Evolutionary conservation across 176 grass and related monocot genomes (phyloP).

Genomic region (Ampelocalamus luodianensis): DNA sequence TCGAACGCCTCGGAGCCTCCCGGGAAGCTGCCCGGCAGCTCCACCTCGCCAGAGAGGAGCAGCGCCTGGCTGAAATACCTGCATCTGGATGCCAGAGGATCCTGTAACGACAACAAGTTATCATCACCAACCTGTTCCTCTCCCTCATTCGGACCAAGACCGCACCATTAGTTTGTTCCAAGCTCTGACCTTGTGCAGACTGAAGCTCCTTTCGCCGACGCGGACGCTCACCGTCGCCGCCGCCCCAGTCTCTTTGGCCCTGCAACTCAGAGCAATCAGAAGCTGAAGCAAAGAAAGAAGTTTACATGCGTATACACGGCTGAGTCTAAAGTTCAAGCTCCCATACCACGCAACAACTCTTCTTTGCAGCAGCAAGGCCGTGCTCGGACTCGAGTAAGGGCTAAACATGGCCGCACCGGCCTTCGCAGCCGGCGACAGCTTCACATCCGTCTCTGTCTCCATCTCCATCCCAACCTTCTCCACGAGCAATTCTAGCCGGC

Average conservation of each 20-base stretch:
- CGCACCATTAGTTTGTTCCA: background rate
- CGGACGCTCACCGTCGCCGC: slow-evolving; percentile 60
- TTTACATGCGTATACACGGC: background rate
- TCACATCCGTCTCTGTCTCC: slow-evolving; percentile 46
- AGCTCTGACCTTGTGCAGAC: slow-evolving; percentile 71
- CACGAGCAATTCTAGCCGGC: background rate
- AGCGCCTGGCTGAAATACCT: slow-evolving; percentile 59
- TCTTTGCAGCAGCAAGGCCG: slow-evolving; percentile 63
- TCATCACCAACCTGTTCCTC: background rate
- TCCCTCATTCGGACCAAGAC: background rate
- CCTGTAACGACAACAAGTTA: slow-evolving; percentile 41
- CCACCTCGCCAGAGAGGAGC: slow-evolving; percentile 42
- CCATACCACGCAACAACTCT: slow-evolving; percentile 72
- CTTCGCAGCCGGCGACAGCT: slow-evolving; percentile 54
- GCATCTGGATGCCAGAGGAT: slow-evolving; percentile 63
- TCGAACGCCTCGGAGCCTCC: slow-evolving; percentile 78
- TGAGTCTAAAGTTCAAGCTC: background rate
- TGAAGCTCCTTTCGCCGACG: slow-evolving; percentile 56
- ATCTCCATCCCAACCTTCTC: slow-evolving; percentile 34
- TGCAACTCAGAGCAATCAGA: slow-evolving; percentile 33
- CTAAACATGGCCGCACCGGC: slow-evolving; percentile 46
- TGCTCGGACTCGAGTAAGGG: slow-evolving; percentile 68
- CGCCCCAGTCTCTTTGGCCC: slow-evolving; percentile 66
- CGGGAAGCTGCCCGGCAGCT: slow-evolving; percentile 62
- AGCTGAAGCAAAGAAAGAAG: background rate